Conservation (phyloP, 768 basidiomycete genomes). For the Tylopilus felleus region DNA sequence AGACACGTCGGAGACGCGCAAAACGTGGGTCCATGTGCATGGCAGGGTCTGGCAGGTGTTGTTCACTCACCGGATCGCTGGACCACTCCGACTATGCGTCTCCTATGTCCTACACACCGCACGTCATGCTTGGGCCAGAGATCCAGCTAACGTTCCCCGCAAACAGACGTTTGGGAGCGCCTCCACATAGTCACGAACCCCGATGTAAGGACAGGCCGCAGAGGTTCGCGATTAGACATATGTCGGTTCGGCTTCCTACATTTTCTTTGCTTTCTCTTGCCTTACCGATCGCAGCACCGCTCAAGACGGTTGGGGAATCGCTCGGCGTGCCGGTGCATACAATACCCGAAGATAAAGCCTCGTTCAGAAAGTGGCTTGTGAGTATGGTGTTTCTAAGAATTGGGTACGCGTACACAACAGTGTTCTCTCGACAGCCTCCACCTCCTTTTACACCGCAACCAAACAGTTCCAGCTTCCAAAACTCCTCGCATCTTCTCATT, state of each 20-base stretch:
- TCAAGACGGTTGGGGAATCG: conserved; percentile 56
- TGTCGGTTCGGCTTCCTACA: conserved; percentile 36
- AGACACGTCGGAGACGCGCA: neutral
- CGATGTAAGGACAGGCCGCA: conserved; percentile 60
- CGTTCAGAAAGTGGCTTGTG: conserved; percentile 67
- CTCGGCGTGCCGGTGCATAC: conserved; percentile 52
- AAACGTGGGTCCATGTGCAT: neutral
- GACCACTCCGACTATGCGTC: neutral
- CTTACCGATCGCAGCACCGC: conserved; percentile 51
- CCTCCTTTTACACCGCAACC: conserved; percentile 29
- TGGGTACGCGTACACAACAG: neutral
- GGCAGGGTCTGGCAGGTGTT: neutral
- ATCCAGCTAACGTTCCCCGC: conserved; percentile 9
- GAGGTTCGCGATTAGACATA: conserved; percentile 51
- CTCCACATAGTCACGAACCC: conserved; percentile 71
- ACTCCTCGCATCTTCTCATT: conserved; percentile 57
- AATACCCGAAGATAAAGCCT: conserved; percentile 57
- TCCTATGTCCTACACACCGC: neutral
- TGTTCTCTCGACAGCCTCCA: conserved; percentile 27
- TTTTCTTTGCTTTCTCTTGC: neutral
- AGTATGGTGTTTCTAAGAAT: conserved; percentile 14
- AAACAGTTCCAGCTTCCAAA: conserved; percentile 16
- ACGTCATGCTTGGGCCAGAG: neutral
- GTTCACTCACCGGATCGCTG: neutral
- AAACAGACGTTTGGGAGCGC: conserved; percentile 71